Base-by-base conservation (phyloP, 257 asterid species). In the Solanum medicagineum region DNA sequence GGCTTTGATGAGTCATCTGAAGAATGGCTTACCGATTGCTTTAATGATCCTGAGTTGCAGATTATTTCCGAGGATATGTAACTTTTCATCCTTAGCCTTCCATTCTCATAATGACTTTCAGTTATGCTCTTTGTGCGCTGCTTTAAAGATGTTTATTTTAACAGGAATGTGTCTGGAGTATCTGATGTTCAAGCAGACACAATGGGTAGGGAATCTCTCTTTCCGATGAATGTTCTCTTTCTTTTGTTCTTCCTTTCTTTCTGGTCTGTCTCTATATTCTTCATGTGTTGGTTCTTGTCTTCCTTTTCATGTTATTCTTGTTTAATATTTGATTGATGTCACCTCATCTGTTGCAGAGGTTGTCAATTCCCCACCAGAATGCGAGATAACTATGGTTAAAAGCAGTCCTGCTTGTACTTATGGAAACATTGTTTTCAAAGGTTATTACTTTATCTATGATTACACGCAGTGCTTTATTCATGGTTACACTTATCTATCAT, bases 1-100 rank as follows among this genome's bases (percentile, higher is more conserved):
- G 84, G 56, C 77, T 56, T 91, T 77, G 92, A 91, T 87, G 87
- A 84, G 75, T 53, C 90, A 62, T 86, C 86, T 80, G 92, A 89
- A 85, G 87, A 77, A 66, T 91, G 92, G 92, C 42, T 91, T 65
- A 75, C 90, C 3, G 85, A 85, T 77, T 88, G 87, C 81, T 68
- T 91, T 51, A 84, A 63, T 70, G 91, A 89, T 84, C 10, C 83
- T 49, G 90, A 73, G 29, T 73, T 82, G 86, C 87, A 83, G 32
- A 11, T 60, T 36, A 42, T 65, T 88, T 53, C 87, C 22, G 51
- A 60, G 17, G 75, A 85, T 26, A 53, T 74, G 89, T 87, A 85
- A 44, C 81, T 36, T 83, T 47, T 63, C 36, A 45, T 74, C 63
- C 47, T 57, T 66, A 8, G 49, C 24, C 40, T 10, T 36, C 80